Evolutionary conservation across 83 land plant genomes (phyloP).

Genomic region (Diphasiastrum complanatum): DNA sequence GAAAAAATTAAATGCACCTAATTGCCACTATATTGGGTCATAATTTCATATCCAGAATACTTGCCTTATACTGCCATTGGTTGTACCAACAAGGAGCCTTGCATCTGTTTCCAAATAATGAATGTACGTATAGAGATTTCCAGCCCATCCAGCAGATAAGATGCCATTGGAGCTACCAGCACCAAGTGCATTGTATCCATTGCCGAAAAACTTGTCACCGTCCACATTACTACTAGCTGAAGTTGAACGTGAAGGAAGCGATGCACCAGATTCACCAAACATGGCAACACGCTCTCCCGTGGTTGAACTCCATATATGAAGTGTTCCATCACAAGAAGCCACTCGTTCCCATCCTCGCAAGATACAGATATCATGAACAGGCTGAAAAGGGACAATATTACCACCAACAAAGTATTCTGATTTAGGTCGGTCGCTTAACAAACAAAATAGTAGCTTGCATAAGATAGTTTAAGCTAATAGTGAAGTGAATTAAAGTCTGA

Average conservation of each 20-base stretch:
- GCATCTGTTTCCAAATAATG: slow-evolving; percentile 42
- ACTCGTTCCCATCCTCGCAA: slow-evolving; percentile 57
- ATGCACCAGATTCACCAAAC: slow-evolving; percentile 47
- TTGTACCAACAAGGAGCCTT: slow-evolving; percentile 66
- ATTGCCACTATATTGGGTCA: no score
- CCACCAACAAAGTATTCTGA: neutral
- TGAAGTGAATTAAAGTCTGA: neutral
- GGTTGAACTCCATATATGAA: slow-evolving; percentile 72
- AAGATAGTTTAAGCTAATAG: neutral
- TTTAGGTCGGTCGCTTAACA: neutral
- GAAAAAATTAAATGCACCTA: no score
- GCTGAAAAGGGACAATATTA: slow-evolving; percentile 31
- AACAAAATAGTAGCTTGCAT: neutral
- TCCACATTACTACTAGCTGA: slow-evolving; percentile 31
- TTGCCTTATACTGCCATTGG: slow-evolving; percentile 78
- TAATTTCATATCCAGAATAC: no score
- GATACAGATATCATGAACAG: slow-evolving; percentile 70
- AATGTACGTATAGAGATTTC: slow-evolving; percentile 71
- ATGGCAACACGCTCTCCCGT: slow-evolving; percentile 51
- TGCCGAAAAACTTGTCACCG: slow-evolving; percentile 3
- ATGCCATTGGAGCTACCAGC: slow-evolving; percentile 46
- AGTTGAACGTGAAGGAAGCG: slow-evolving; percentile 18
- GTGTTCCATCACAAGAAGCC: slow-evolving; percentile 83
- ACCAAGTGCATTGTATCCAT: slow-evolving; percentile 14
- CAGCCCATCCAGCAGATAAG: slow-evolving; percentile 47